Evolutionary conservation across 2,329 filamentous ascomycete genomes (phyloP).

Genomic region (Fonsecaea pugnacius): DNA sequence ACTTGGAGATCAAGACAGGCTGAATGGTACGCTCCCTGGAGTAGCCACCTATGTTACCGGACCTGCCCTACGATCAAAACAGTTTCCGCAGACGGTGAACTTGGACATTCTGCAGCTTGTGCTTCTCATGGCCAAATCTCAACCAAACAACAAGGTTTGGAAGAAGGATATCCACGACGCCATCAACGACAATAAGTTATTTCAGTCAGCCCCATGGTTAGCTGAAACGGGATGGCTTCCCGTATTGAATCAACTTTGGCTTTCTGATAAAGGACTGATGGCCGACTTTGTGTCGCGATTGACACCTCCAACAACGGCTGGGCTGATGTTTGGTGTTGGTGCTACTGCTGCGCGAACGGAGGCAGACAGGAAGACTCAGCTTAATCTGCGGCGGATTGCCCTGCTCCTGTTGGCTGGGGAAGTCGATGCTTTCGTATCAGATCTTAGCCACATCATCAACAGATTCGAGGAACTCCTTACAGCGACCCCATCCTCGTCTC

Average conservation of each 20-base stretch:
- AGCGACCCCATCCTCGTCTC: constrained; percentile 85
- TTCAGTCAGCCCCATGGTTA: constrained; percentile 68
- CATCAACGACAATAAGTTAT: constrained; percentile 87
- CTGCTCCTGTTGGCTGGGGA: constrained; percentile 76
- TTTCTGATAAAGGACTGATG: constrained; percentile 86
- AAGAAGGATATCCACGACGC: constrained; percentile 90
- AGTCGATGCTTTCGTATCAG: constrained; percentile 77
- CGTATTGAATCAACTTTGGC: constrained; percentile 79
- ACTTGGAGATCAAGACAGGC: constrained; percentile 81
- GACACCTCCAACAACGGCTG: constrained; percentile 83
- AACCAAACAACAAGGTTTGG: constrained; percentile 84
- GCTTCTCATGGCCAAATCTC: constrained; percentile 74
- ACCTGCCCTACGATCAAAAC: constrained; percentile 79
- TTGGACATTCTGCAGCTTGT: constrained; percentile 72
- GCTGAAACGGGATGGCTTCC: constrained; percentile 79
- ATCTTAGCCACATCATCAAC: constrained; percentile 74
- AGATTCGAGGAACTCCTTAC: constrained; percentile 84
- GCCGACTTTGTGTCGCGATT: constrained; percentile 78
- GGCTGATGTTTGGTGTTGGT: constrained; percentile 98
- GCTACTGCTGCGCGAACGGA: constrained; percentile 92
- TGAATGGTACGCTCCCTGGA: constrained; percentile 74
- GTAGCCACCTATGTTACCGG: constrained; percentile 84
- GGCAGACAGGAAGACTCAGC: constrained; percentile 88
- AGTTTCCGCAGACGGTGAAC: constrained; percentile 84
- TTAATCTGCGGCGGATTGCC: constrained; percentile 82